phyloP scores from a whole-genome alignment of 1,284 basidiomycete species.

The Ustilago bromivora region DNA sequence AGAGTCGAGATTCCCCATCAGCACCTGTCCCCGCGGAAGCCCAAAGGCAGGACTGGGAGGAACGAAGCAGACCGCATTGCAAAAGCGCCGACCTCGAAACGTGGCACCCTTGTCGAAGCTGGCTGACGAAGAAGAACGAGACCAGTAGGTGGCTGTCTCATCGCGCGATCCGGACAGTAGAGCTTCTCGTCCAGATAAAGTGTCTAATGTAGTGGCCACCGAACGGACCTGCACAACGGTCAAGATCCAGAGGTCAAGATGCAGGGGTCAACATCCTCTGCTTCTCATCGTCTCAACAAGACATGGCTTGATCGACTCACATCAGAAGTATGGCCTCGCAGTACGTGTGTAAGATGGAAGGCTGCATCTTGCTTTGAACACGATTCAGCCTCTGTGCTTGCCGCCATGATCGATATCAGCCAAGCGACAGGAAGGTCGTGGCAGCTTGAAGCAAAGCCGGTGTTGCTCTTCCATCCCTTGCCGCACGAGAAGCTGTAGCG shows the following conservation, averaged over 20 bases:
- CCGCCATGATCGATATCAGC: not conserved
- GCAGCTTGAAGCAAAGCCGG: not conserved
- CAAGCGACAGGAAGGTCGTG: too few species aligned
- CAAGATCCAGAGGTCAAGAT: not conserved
- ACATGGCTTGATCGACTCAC: conserved; percentile 11
- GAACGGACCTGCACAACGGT: conserved; percentile 21
- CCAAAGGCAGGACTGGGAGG: conserved; percentile 3
- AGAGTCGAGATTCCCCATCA: conserved; percentile 47
- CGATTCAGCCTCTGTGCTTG: not conserved
- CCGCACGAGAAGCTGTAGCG: conserved; percentile 15
- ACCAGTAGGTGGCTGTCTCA: conserved; percentile 34
- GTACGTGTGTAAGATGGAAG: conserved; percentile 33
- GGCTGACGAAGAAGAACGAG: conserved; percentile 8
- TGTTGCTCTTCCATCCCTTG: not conserved
- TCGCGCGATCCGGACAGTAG: conserved; percentile 46
- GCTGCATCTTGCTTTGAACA: not conserved
- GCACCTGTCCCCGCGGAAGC: conserved; percentile 28
- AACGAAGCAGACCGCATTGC: conserved; percentile 40
- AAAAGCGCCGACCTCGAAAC: conserved; percentile 29
- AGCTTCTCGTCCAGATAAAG: conserved; percentile 33
- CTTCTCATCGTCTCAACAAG: not conserved
- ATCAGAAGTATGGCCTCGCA: conserved; percentile 36
- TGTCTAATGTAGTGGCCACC: conserved; percentile 24
- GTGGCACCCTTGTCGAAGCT: conserved; percentile 21
- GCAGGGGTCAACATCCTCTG: not conserved